Evolutionary conservation across 176 grass and related monocot genomes (phyloP), one percentile per base, ranked within the genome.

Genomic region (Eleusine indica): DNA sequence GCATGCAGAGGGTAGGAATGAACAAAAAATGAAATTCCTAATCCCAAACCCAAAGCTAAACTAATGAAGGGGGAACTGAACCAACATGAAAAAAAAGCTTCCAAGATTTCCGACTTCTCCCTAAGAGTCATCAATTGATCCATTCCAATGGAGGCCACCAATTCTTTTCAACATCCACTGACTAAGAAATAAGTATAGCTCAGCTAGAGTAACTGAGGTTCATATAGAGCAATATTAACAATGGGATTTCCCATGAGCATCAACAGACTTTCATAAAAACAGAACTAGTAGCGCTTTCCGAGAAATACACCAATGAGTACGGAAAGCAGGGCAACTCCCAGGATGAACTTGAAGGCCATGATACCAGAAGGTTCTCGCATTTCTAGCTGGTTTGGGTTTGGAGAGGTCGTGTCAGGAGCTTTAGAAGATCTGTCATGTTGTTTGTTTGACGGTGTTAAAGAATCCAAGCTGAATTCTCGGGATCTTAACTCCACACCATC

Each of bases 271-370:
- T 66, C 83, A 78, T 58, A 68, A 82, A 78, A n/a, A 52, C 63
- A 29, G 60, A 35, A 25, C 86, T 99, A 99, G 82, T 92, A 99
- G 53, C 88, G 84, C 88, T 96, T 99, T 18, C 96, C 96, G 1
- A 99, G 93, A 85, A 94, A 91, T 62, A 99, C 80, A 25, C 96
- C 96, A 2, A 92, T 44, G 81, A 96, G 71, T 48, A 99, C 64
- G 9, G 96, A 99, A 14, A 99, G 70, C 38, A 91, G 66, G 22
- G 91, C 93, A 60, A 99, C 93, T 77, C 89, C 96, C 16, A 94
- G 73, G 82, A 94, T 90, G 91, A 99, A 99, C 70, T 93, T 93
- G 84, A 99, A 96, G 65, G 96, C 96, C 96, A 99, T 96, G 70
- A 93, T 88, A 41, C 93, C 91, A 32, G 93, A 93, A 85, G 91